Percentiles rank a stretch among this genome's conserved stretches.
phyloP scores from a whole-genome alignment of 805 yeast species.

The Candida odintsovae region DNA sequence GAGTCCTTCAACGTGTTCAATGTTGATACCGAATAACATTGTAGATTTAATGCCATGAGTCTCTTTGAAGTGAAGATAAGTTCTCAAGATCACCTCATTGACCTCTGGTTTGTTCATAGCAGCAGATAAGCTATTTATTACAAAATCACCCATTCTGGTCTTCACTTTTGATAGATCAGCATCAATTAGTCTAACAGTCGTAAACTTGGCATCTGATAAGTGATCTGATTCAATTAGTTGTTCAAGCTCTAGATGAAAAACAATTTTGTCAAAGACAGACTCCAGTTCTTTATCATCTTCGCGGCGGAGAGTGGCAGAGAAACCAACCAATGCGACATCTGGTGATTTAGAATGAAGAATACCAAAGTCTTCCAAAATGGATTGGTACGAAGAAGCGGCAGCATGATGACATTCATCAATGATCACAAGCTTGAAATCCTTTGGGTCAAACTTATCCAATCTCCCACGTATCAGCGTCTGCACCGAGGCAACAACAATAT shows the following conservation, averaged over 20 bases:
- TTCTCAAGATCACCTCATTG: conserved; percentile 48
- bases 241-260: conserved; percentile 57
- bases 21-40: conserved; percentile 71
- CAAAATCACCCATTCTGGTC: conserved; percentile 45
- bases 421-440: conserved; percentile 63
- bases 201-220: conserved; percentile 63
- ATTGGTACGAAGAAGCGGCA: conserved; percentile 60
- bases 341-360: conserved; percentile 24
- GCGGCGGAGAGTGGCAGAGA: conserved; percentile 82
- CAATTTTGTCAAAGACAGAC: conserved; percentile 63
- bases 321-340: conserved; percentile 63
- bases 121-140: conserved; percentile 40
- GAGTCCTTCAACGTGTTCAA: conserved; percentile 55
- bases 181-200: conserved; percentile 43
- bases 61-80: conserved; percentile 42
- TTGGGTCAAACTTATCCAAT: conserved; percentile 47
- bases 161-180: conserved; percentile 34
- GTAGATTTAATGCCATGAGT: conserved; percentile 48
- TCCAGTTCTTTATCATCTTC: conserved; percentile 62
- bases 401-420: conserved; percentile 95
- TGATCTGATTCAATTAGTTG: conserved; percentile 66
- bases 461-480: conserved; percentile 54
- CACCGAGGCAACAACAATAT: conserved; percentile 74
- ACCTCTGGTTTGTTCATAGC: conserved; percentile 49
- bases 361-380: conserved; percentile 51